A percentile compares a stretch with the other conserved stretches of the same genome.
phyloP scores from a whole-genome alignment of 108 stramenopile genomes.

The Schizochytrium sp. region DNA sequence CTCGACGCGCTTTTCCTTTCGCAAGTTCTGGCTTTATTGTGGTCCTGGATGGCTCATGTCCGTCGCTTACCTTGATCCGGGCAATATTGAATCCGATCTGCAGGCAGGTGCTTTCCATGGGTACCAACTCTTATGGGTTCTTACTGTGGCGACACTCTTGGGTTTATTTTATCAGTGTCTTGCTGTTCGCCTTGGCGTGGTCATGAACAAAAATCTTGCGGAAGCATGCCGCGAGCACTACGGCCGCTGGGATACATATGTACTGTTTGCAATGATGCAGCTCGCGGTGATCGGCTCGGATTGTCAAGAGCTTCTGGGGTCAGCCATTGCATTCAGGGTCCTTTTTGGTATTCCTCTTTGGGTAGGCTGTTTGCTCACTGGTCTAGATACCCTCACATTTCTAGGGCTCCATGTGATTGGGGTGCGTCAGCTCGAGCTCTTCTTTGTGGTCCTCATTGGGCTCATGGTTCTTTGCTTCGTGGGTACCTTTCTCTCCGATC shows the following conservation, averaged over 20 bases:
- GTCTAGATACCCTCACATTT: conserved; percentile 62
- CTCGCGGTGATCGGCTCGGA: conserved; percentile 64
- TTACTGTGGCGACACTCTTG: conserved; percentile 59
- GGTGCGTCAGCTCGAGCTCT: conserved; percentile 56
- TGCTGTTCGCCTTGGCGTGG: conserved; percentile 64
- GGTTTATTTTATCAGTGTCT: conserved; percentile 64
- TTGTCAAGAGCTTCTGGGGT: conserved; percentile 64
- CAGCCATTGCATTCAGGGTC: conserved; percentile 52
- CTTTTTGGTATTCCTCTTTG: conserved; percentile 43
- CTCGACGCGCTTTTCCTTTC: conserved; percentile 22
- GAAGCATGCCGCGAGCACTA: conserved; percentile 46
- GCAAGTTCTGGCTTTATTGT: conserved; percentile 31
- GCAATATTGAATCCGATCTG: conserved; percentile 74
- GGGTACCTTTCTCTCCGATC: conserved; percentile 56
- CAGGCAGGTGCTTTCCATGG: conserved; percentile 64
- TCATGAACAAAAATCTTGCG: conserved; percentile 57
- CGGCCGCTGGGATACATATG: neutral
- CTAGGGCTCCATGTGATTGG: conserved; percentile 59
- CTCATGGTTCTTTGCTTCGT: conserved; percentile 64
- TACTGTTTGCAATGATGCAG: conserved; percentile 39
- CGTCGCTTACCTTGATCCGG: conserved; percentile 74
- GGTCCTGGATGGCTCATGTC: conserved; percentile 60
- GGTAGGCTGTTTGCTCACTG: conserved; percentile 43
- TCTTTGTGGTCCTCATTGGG: conserved; percentile 61
- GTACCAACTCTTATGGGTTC: conserved; percentile 60